phyloP scores from a whole-genome alignment of 371 early-diverging fungal species.

The Capniomyces stellatus region DNA sequence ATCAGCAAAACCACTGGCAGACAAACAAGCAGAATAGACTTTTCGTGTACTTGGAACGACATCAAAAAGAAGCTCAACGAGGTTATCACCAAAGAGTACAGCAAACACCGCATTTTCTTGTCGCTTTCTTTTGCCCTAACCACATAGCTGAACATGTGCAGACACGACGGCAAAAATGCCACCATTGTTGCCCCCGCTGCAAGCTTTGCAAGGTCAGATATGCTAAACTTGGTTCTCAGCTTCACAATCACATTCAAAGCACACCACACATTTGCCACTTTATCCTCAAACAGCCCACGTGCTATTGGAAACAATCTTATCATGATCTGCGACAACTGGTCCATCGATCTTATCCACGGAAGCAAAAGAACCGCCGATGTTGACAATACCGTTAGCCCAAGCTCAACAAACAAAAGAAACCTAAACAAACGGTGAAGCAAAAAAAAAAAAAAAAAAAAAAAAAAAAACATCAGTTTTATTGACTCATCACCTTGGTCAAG shows the following conservation, averaged over 20 bases:
- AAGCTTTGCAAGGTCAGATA: constrained; percentile 39
- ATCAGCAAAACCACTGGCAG: constrained; percentile 56
- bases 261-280: constrained; percentile 95
- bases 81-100: constrained; percentile 49
- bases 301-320: constrained; percentile 78
- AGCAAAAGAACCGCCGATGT: constrained; percentile 45
- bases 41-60: constrained; percentile 95
- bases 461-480: too few species aligned
- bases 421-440: constrained; percentile 6
- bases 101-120: constrained; percentile 21
- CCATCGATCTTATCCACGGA: constrained; percentile 47
- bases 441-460: too few species aligned
- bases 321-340: constrained; percentile 54
- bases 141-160: constrained; percentile 30
- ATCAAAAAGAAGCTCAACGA: constrained; percentile 81
- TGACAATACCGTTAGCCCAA: constrained; percentile 51
- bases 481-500: too few species aligned
- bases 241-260: constrained; percentile 70
- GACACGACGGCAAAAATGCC: constrained; percentile 44
- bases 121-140: constrained; percentile 5
- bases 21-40: constrained; percentile 71
- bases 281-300: constrained; percentile 91
- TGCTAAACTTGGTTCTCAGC: constrained; percentile 39
- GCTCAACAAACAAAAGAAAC: constrained; percentile 33
- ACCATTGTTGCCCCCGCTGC: constrained; percentile 47